A percentile compares a stretch with the other conserved stretches of the same genome.
Conservation (phyloP, 129 eudicot genomes). For the Arctium minus region DNA sequence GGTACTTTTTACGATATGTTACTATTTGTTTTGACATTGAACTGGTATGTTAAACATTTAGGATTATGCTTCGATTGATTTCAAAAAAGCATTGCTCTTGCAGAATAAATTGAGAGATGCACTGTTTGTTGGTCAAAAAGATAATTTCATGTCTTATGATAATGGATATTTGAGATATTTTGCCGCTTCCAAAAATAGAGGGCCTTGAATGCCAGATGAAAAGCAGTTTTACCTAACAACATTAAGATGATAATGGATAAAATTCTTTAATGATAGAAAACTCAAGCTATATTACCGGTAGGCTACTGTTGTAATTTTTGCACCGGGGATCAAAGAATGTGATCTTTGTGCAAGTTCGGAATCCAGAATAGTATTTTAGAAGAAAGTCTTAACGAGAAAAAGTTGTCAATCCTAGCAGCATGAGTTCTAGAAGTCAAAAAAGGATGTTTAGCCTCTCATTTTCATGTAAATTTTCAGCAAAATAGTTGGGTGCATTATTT, state of each 20-base stretch:
- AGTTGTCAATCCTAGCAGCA: slow-evolving; percentile 1
- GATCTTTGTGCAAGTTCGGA: not conserved
- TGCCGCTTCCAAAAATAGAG: not conserved
- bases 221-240: not conserved
- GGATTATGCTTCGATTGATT: not conserved
- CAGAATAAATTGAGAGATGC: not conserved
- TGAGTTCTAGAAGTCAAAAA: not conserved
- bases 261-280: not conserved
- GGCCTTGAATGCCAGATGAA: not conserved
- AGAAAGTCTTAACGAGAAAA: not conserved
- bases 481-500: not conserved
- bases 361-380: not conserved
- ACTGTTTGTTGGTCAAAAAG: not conserved
- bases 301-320: not conserved
- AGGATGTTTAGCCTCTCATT: not conserved
- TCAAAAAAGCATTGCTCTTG: not conserved
- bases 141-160: not conserved
- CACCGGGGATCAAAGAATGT: not conserved
- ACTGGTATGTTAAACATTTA: not conserved
- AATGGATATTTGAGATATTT: not conserved
- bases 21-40: not conserved
- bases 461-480: not conserved
- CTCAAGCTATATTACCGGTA: not conserved
- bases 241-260: not conserved
- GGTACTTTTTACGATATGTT: slow-evolving; percentile 34